Conservation (phyloP, 2,329 filamentous ascomycete genomes). For the Clonostachys solani region DNA sequence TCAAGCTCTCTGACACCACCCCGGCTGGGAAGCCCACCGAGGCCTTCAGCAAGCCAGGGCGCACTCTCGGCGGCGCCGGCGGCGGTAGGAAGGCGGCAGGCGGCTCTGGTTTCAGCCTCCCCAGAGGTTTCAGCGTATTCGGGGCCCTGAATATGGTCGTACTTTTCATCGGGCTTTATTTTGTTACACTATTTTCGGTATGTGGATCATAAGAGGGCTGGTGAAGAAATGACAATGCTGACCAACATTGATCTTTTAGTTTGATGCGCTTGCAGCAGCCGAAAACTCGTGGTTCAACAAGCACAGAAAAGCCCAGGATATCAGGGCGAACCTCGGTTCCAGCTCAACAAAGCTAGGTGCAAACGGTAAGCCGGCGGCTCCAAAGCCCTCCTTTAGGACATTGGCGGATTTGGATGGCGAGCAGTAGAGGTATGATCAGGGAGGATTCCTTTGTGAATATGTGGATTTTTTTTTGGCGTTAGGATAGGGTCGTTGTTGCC, state of each 20-base stretch:
- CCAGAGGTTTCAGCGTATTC: slow-evolving; percentile 28
- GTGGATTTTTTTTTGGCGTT: too few species aligned
- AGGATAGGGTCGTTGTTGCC: too few species aligned
- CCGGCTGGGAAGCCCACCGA: slow-evolving; percentile 36
- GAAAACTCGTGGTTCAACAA: slow-evolving; percentile 57
- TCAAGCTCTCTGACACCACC: slow-evolving; percentile 44
- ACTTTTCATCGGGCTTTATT: slow-evolving; percentile 56
- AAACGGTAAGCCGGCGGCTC: slow-evolving; percentile 13
- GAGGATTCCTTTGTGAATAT: too few species aligned
- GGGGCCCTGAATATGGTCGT: slow-evolving; percentile 44
- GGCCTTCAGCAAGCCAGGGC: slow-evolving; percentile 49
- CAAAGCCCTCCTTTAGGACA: slow-evolving; percentile 41
- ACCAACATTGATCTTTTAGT: slow-evolving; percentile 26
- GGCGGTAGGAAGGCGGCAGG: slow-evolving; percentile 11
- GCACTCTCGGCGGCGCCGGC: slow-evolving; percentile 46
- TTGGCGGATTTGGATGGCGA: slow-evolving; percentile 44
- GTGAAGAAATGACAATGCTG: slow-evolving; percentile 8
- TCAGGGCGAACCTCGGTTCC: slow-evolving; percentile 5
- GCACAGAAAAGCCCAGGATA: slow-evolving; percentile 21
- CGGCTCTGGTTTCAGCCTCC: slow-evolving; percentile 1
- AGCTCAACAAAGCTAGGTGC: not conserved
- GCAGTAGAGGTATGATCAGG: too few species aligned
- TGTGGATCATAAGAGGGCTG: slow-evolving; percentile 16
- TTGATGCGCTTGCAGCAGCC: slow-evolving; percentile 59
- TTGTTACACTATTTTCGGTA: slow-evolving; percentile 58